A percentile compares a stretch with the other conserved stretches of the same genome.
Conservation (phyloP, 2,329 filamentous ascomycete genomes). For the Bipolaris zeicola region DNA sequence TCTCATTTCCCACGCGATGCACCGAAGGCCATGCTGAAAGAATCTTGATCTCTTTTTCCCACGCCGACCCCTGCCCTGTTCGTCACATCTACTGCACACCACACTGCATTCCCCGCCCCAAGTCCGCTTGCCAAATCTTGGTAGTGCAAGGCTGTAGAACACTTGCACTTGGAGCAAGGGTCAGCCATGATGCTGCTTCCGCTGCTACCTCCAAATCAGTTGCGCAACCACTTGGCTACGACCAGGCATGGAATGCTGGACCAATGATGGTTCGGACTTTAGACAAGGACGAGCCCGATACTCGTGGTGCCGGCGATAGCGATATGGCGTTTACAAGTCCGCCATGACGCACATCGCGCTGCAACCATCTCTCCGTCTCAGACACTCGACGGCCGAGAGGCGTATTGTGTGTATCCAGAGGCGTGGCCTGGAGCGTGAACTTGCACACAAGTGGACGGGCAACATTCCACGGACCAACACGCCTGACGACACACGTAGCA, state of each 20-base stretch:
- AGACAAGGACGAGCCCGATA: background rate
- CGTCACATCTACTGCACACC: constrained; percentile 2
- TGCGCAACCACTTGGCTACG: background rate
- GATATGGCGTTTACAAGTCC: background rate
- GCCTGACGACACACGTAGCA: background rate
- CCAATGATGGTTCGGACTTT: background rate
- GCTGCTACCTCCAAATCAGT: constrained; percentile 4
- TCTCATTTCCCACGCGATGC: background rate
- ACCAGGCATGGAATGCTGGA: background rate
- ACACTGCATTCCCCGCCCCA: constrained; percentile 5
- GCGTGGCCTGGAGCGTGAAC: background rate
- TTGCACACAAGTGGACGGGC: too few relatives aligned
- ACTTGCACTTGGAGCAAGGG: background rate
- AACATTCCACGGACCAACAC: background rate
- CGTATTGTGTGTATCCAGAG: background rate
- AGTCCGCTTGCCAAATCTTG: background rate
- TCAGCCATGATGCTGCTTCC: background rate
- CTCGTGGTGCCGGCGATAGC: background rate
- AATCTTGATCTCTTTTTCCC: too few relatives aligned
- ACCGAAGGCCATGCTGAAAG: background rate
- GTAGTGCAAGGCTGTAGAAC: constrained; percentile 3
- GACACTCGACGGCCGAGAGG: background rate
- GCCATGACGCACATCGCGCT: background rate
- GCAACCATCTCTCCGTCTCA: background rate
- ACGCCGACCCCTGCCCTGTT: background rate